phyloP scores from a whole-genome alignment of 495 filamentous ascomycete species.

The Cairneyella variabilis region DNA sequence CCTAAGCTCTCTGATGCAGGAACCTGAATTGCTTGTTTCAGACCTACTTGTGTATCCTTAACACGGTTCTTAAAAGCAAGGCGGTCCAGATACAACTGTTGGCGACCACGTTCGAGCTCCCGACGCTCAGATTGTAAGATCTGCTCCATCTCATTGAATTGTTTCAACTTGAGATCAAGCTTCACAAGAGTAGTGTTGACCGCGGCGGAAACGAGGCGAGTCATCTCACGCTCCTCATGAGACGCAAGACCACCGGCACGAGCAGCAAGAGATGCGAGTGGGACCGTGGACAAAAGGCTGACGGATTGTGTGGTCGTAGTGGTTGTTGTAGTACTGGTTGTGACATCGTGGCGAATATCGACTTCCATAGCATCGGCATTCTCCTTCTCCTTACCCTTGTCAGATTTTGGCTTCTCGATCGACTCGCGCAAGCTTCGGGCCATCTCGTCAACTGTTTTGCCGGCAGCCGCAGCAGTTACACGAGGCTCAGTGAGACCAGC shows the following conservation, averaged over 20 bases:
- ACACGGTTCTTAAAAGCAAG: constrained; percentile 86
- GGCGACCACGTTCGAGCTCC: constrained; percentile 84
- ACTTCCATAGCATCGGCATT: constrained; percentile 52
- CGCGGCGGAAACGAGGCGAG: constrained; percentile 78
- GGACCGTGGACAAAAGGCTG: constrained; percentile 68
- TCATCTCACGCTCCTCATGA: constrained; percentile 95
- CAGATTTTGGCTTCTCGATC: constrained; percentile 54
- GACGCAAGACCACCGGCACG: constrained; percentile 85
- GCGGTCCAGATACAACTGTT: constrained; percentile 90
- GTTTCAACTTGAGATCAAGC: constrained; percentile 78
- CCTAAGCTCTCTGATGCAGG: no score
- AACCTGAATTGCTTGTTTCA: no score
- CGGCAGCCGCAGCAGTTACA: constrained; percentile 84
- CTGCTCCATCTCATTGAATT: constrained; percentile 94
- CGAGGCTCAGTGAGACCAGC: constrained; percentile 83
- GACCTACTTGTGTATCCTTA: constrained; percentile 71
- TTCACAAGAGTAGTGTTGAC: constrained; percentile 83
- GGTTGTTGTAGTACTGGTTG: constrained; percentile 37
- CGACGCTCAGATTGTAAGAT: constrained; percentile 87
- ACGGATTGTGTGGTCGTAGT: constrained; percentile 44
- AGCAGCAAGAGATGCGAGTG: constrained; percentile 79
- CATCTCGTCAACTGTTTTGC: constrained; percentile 79
- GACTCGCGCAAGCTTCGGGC: constrained; percentile 67
- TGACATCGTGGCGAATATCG: constrained; percentile 39
- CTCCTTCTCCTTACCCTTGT: constrained; percentile 55